Base-by-base conservation (phyloP, 306 rosid species). In the Cucurbita pepo region DNA sequence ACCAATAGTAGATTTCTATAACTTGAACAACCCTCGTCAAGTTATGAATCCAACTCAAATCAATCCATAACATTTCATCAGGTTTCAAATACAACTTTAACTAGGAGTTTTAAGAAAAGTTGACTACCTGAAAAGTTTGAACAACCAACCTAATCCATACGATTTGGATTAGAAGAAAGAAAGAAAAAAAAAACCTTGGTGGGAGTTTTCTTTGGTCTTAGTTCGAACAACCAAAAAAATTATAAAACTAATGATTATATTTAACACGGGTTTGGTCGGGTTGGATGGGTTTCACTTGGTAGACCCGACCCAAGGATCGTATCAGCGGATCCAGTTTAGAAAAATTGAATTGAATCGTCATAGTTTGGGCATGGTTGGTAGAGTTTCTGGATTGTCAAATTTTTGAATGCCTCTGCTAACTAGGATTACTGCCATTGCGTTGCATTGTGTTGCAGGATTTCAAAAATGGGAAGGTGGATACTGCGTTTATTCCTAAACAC, bases 401-500 rank as follows among this genome's bases (percentile, higher is more conserved):
- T n/a, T n/a, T n/a, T n/a, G n/a, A n/a, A n/a, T n/a, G n/a, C n/a
- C 34, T 2, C 9, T 22, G 16, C 58, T 50, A 50, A 50, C 54
- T 50, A 48, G 52, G 54, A 14, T 50, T 7, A n/a, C 25, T n/a
- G 53, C 3, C 18, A 50, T 51, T 70, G 22, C 1, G n/a, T 6
- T 57, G 56, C 22, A 3, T 22, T 36, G 54, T 56, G 45, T 75
- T 14, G 10, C 89, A 91, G 97, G 98, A 94, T 86, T 94, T 94
- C 85, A 89, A 73, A 80, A 83, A 80, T 75, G 98, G 97, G 52
- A 90, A 90, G 59, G 98, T 94, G 75, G 97, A 90, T 76, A 94
- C 97, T 12, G 96, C 97, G 56, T 94, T 94, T 74, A 94, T 90
- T 82, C 97, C 99, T 56, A 94, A 89, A 79, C 99, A 94, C 13